Evolutionary conservation across 805 yeast genomes (phyloP).

Genomic region (Pichia nakasei): DNA sequence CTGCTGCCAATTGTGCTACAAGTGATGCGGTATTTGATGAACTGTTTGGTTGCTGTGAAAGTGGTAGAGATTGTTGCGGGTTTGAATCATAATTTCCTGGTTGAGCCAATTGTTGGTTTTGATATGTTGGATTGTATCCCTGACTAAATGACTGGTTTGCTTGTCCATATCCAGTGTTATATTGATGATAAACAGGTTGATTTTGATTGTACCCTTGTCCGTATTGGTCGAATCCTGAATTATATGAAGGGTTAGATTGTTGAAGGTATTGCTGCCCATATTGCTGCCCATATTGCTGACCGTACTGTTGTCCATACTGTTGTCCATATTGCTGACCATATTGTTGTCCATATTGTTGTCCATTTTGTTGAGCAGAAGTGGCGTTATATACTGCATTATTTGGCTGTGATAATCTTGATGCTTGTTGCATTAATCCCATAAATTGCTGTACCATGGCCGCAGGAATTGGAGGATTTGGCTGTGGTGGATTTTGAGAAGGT

Average conservation of each 20-base stretch:
- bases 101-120: neutral
- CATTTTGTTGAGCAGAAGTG: conserved; percentile 1
- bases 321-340: neutral
- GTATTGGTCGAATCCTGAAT: conserved; percentile 4
- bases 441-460: conserved; percentile 12
- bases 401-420: conserved; percentile 8
- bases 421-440: conserved; percentile 11
- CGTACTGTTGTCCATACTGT: conserved; percentile 1
- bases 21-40: conserved; percentile 8
- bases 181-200: neutral
- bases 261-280: conserved; percentile 4
- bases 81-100: too few relatives aligned
- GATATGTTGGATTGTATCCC: neutral
- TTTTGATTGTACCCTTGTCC: conserved; percentile 5
- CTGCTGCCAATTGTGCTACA: conserved; percentile 12
- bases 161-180: conserved; percentile 3
- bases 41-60: neutral
- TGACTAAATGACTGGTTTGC: neutral
- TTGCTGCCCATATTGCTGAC: conserved; percentile 5
- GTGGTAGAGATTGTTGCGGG: neutral
- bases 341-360: conserved; percentile 3
- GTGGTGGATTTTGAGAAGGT: conserved; percentile 1
- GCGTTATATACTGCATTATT: conserved; percentile 4
- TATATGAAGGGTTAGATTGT: neutral
- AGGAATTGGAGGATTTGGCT: neutral